phyloP scores from a whole-genome alignment of 768 basidiomycete genomes.

The Tylopilus subfusipes region DNA sequence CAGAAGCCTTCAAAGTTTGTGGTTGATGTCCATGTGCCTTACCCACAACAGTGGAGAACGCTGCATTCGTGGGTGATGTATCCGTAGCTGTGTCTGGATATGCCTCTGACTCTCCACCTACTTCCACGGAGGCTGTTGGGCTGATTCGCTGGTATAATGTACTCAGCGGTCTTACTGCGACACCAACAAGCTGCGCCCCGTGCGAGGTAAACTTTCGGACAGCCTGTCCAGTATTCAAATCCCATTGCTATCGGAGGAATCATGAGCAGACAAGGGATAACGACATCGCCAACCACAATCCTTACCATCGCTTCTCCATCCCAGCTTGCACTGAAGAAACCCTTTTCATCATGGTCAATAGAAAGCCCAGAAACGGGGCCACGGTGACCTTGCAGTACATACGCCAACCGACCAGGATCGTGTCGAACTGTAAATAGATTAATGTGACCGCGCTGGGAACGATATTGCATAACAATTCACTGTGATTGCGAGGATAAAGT shows the following conservation, averaged over 20 bases:
- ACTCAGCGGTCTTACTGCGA: constrained; percentile 69
- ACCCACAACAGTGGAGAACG: constrained; percentile 12
- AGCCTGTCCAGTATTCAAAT: constrained; percentile 84
- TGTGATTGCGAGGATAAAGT: constrained; percentile 14
- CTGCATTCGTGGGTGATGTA: constrained; percentile 14
- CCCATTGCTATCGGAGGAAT: constrained; percentile 77
- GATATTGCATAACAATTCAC: constrained; percentile 17
- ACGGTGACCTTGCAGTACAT: too few relatives aligned
- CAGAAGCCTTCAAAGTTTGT: constrained; percentile 17
- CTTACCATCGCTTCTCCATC: constrained; percentile 84
- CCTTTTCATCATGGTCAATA: constrained; percentile 77
- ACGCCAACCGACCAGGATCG: constrained; percentile 75
- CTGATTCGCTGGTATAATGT: constrained; percentile 34
- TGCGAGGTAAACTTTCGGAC: constrained; percentile 78
- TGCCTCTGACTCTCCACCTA: constrained; percentile 18
- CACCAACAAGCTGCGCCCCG: constrained; percentile 76
- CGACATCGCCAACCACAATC: constrained; percentile 12
- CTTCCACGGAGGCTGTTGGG: constrained; percentile 26
- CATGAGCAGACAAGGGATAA: constrained; percentile 3
- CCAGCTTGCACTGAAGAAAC: constrained; percentile 91
- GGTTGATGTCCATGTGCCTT: constrained; percentile 17
- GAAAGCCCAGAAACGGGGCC: constrained; percentile 84
- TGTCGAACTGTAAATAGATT: constrained; percentile 93
- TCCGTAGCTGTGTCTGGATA: constrained; percentile 12
- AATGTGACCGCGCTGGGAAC: constrained; percentile 74